Evolutionary conservation across 176 grass and related monocot species (phyloP).

Genomic region (Aegilops longissima): DNA sequence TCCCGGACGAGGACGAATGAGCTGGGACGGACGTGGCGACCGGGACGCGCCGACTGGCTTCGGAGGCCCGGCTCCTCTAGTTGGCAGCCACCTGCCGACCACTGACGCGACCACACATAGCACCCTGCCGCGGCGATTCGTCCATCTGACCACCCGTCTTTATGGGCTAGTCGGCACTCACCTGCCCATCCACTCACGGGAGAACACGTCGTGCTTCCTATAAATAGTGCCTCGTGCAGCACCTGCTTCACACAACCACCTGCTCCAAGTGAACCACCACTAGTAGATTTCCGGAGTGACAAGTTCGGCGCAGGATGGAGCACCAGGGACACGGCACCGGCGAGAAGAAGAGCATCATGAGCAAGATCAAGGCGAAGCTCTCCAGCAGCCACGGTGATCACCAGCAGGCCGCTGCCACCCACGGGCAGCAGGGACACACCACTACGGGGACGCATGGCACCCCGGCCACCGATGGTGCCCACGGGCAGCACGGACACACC

Average conservation of each 20-base stretch:
- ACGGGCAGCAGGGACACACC: neutral
- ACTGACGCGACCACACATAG: neutral
- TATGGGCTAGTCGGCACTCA: neutral
- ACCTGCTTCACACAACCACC: neutral
- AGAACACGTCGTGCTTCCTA: slow-evolving; percentile 21
- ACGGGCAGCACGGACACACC: too few species aligned
- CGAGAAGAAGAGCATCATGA: too few species aligned
- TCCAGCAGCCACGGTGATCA: too few species aligned
- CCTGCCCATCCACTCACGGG: neutral
- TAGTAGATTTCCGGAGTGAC: too few species aligned
- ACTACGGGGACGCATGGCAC: neutral
- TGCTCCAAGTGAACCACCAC: neutral
- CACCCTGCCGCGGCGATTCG: neutral
- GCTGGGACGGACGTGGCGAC: neutral
- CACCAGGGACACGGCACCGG: too few species aligned
- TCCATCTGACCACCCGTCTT: neutral
- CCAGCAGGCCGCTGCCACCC: neutral
- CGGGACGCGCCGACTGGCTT: neutral
- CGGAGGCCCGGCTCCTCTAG: neutral
- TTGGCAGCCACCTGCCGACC: neutral
- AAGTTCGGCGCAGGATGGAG: too few species aligned
- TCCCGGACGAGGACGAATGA: neutral
- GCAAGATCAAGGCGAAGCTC: too few species aligned
- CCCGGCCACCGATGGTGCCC: too few species aligned
- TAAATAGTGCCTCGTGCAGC: neutral